Evolutionary conservation across 352 stramenopile species (phyloP), one percentile per base, ranked within the genome.

Genomic region (Phytophthora macrochlamydospora): DNA sequence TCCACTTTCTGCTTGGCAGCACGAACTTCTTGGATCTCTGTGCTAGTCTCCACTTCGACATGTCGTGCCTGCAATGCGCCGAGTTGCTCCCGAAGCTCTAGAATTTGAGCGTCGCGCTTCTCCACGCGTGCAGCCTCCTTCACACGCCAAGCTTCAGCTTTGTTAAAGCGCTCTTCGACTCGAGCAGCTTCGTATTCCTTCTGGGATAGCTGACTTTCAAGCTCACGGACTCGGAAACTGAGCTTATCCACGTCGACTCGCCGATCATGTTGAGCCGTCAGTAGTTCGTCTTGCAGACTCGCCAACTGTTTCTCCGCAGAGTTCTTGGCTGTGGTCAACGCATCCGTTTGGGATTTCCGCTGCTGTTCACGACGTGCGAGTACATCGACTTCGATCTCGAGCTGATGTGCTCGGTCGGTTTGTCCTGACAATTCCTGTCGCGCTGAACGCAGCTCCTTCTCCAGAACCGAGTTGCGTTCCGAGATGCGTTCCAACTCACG

Each of bases 61-160:
- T 87, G 75, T 35, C 76, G 66, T 4, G 60, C 61, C 38, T 85
- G 78, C 13, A 81, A 52, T 14, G 75, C 65, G 5, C 71, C 75
- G 24, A 88, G 46, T 49, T 85, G 71, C 51, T 88, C 79, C 7
- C 74, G 79, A 46, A 83, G 45, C 43, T 82, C 75, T 45, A 85
- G 62, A 4, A 86, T n/a, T 37, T 85, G 71, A 2, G 44, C 44
- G 55, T 86, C 79, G 24, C 79, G 79, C 52, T 84, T 75, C 56
- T 88, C 79, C 24, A 88, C 79, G 2, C 79, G 74, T 7, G 73
- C 65, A 13, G 71, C 69, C 75, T 87, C 78, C 42, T 84, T 84
- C 11, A 71, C 57, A 7, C 75, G 69, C 78, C 78, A 87, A 9
- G 73, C 56, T 58, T 87, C 78, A 1, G 78, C 78, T 59, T 78